A percentile compares a stretch with the other conserved stretches of the same genome.
These are phyloP conservation scores for Colletotrichum brevisporum DNA, from an alignment of 2,329 filamentous ascomycete genomes.

Conservation along the genomic window DNA sequence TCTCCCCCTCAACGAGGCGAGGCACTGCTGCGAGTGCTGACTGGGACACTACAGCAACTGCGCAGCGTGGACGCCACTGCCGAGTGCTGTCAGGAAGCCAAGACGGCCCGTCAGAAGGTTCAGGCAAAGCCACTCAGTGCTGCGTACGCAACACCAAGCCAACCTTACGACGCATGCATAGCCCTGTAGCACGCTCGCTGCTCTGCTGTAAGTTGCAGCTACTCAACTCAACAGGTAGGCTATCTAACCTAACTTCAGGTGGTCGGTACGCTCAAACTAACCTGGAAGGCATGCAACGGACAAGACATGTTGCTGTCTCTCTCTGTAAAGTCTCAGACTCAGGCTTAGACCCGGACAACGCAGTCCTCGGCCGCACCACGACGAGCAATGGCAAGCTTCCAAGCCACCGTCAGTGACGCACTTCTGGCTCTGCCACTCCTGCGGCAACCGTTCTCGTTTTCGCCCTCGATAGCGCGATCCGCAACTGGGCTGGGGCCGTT, in stretches of 20 bases:
- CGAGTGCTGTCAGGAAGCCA: conserved; percentile 23
- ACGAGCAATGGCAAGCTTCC: conserved; percentile 21
- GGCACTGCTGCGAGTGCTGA: conserved; percentile 15
- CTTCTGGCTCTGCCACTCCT: background rate
- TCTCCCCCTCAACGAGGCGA: conserved; percentile 9
- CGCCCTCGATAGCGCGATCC: conserved; percentile 11
- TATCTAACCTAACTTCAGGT: no score
- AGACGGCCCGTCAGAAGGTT: conserved; percentile 22
- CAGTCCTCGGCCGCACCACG: background rate
- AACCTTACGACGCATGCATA: no score
- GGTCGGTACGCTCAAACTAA: no score
- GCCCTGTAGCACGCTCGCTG: no score
- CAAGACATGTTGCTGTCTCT: background rate
- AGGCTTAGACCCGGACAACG: background rate
- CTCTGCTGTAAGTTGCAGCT: no score
- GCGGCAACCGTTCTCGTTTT: conserved; percentile 14
- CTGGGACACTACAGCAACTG: background rate
- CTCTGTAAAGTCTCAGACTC: no score
- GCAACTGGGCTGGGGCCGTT: conserved; percentile 18
- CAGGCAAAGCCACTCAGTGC: conserved; percentile 18
- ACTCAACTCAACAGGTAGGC: no score
- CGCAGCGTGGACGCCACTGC: conserved; percentile 13
- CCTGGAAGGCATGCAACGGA: background rate
- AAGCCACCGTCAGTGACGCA: conserved; percentile 36
- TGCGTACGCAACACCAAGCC: conserved; percentile 17